Evolutionary conservation across 140 eudicot species (phyloP).

Genomic region (Cichorium intybus): DNA sequence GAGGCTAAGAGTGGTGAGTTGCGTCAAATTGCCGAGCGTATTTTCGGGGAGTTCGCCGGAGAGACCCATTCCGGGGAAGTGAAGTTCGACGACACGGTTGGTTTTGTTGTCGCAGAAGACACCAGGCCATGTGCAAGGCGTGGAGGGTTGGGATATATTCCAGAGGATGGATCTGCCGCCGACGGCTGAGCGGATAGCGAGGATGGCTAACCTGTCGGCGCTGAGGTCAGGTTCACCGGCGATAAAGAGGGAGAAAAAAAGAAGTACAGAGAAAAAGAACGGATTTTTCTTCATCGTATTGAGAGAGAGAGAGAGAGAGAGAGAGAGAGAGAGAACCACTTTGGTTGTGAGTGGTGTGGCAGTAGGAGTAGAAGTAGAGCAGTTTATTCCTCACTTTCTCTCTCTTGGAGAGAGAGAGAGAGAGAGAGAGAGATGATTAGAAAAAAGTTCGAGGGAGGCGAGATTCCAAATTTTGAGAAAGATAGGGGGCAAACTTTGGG

Average conservation of each 20-base stretch:
- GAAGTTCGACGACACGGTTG: constrained; percentile 51
- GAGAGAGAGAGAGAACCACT: constrained; percentile 4
- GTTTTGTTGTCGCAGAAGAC: constrained; percentile 43
- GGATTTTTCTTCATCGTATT: constrained; percentile 18
- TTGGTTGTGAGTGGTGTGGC: constrained; percentile 12
- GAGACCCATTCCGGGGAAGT: constrained; percentile 58
- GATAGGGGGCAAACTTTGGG: constrained; percentile 5
- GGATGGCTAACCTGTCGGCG: constrained; percentile 53
- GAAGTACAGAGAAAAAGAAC: constrained; percentile 27
- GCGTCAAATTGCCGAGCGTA: constrained; percentile 45
- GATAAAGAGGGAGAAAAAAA: constrained; percentile 21
- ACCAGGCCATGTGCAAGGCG: constrained; percentile 64
- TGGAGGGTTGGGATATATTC: constrained; percentile 49
- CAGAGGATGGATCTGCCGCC: constrained; percentile 65
- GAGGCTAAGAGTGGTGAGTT: constrained; percentile 51
- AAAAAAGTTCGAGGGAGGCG: not conserved
- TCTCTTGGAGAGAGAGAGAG: constrained; percentile 11
- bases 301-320: constrained; percentile 8
- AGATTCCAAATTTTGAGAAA: constrained; percentile 22
- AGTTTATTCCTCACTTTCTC: constrained; percentile 5
- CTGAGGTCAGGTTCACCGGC: constrained; percentile 41
- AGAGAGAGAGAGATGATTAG: not conserved
- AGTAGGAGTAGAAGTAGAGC: constrained; percentile 18
- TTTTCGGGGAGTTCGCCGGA: constrained; percentile 53
- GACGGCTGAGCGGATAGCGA: constrained; percentile 60